phyloP scores from a whole-genome alignment of 306 rosid genomes.

The Ziziphus jujuba region DNA sequence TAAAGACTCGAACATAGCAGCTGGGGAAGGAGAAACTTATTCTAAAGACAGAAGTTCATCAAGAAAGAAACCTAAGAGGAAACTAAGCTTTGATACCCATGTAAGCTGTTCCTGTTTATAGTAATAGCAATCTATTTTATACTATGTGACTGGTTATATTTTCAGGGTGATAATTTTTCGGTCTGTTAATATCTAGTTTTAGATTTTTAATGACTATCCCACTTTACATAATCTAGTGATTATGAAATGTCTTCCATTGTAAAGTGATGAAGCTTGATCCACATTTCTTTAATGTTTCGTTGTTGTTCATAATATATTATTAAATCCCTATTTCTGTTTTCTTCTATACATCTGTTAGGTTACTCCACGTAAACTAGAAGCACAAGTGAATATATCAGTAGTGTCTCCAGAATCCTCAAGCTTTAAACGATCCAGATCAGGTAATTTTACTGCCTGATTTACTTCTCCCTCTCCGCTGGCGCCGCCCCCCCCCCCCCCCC shows the following conservation, averaged over 20 bases:
- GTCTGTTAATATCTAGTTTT: not conserved
- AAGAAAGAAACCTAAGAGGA: constrained; percentile 20
- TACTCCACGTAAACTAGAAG: constrained; percentile 6
- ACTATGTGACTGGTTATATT: not conserved
- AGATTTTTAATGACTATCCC: not conserved
- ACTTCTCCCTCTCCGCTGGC: not conserved
- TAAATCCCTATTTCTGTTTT: not conserved
- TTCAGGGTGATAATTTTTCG: not conserved
- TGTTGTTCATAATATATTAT: too few relatives aligned
- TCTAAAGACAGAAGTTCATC: constrained; percentile 12
- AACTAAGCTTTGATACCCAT: constrained; percentile 5
- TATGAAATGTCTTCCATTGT: not conserved
- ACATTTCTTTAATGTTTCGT: not conserved
- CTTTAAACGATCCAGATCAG: constrained; percentile 64
- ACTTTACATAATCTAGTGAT: not conserved
- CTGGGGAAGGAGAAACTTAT: constrained; percentile 16
- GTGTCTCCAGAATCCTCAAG: constrained; percentile 44
- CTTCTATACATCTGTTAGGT: constrained; percentile 19
- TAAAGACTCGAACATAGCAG: not conserved
- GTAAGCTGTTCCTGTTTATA: constrained; percentile 32
- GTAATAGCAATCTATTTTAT: not conserved
- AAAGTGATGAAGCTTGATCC: not conserved
- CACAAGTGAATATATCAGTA: constrained; percentile 14
- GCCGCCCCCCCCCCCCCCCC: too few relatives aligned
- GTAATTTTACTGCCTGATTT: constrained; percentile 27